A percentile compares a stretch with the other conserved stretches of the same genome.
Evolutionary conservation across 495 filamentous ascomycete genomes (phyloP).

Genomic region (Aspergillus egyptiacus): DNA sequence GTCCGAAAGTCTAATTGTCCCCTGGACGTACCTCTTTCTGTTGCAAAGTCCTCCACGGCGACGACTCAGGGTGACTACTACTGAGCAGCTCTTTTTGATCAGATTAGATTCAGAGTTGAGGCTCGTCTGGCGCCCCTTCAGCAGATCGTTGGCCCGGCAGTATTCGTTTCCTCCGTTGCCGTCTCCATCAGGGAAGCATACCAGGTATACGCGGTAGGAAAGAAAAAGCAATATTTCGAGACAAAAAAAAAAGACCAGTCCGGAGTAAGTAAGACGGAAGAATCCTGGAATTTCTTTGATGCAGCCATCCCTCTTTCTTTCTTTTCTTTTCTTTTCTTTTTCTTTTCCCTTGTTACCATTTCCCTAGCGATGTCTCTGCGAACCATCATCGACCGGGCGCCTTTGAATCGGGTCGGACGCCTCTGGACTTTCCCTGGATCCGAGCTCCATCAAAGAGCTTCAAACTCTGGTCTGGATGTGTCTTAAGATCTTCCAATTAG

Average conservation of each 20-base stretch:
- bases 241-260: constrained; percentile 6
- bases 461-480: constrained; percentile 13
- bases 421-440: constrained; percentile 6
- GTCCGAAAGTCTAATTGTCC: too few relatives aligned
- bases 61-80: constrained; percentile 15
- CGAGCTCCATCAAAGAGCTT: constrained; percentile 13
- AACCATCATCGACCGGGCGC: constrained; percentile 12
- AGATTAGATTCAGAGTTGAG: neutral
- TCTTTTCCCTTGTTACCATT: neutral
- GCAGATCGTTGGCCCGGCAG: constrained; percentile 5
- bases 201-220: too few relatives aligned
- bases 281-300: constrained; percentile 6
- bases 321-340: constrained; percentile 6
- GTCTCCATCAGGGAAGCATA: neutral
- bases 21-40: too few relatives aligned
- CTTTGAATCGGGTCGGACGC: neutral
- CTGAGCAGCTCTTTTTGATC: too few relatives aligned
- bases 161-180: neutral
- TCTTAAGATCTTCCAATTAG: constrained; percentile 22
- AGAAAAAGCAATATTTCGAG: neutral
- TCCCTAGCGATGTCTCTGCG: neutral
- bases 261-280: constrained; percentile 1
- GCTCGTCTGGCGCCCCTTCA: constrained; percentile 12
- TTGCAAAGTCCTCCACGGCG: constrained; percentile 12
- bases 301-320: neutral